phyloP scores from a whole-genome alignment of 495 filamentous ascomycete genomes.

The Penicillium lividum region DNA sequence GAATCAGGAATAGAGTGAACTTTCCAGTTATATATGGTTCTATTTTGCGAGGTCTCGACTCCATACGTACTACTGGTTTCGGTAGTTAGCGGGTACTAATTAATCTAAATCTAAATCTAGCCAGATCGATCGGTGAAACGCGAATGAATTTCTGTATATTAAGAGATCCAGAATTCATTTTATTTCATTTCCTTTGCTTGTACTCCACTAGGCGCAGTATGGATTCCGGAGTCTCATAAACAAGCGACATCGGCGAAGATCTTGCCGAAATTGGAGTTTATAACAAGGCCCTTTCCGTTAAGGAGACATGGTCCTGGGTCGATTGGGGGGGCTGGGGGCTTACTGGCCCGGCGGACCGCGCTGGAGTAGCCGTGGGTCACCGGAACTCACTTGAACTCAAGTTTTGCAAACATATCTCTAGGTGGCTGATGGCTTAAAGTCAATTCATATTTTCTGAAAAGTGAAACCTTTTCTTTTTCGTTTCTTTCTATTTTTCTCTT shows the following conservation, averaged over 20 bases:
- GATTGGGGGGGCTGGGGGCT: neutral
- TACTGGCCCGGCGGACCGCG: constrained; percentile 14
- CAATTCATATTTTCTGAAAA: constrained; percentile 9
- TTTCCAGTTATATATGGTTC: neutral
- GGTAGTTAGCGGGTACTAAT: neutral
- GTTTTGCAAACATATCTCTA: neutral
- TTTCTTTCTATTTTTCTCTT: neutral
- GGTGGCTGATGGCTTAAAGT: constrained; percentile 8
- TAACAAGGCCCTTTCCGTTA: neutral
- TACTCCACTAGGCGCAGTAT: neutral
- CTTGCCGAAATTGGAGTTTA: neutral
- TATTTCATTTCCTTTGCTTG: neutral
- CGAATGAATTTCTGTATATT: too few relatives aligned
- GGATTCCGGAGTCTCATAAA: neutral
- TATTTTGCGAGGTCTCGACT: too few relatives aligned
- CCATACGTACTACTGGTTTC: neutral
- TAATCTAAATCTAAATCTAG: too few relatives aligned
- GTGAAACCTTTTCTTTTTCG: neutral
- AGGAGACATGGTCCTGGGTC: neutral
- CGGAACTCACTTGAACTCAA: constrained; percentile 13
- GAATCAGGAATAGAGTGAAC: neutral
- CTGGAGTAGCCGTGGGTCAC: constrained; percentile 12
- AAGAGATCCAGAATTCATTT: neutral
- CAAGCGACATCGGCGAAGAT: neutral
- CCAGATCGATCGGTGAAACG: too few relatives aligned